Evolutionary conservation across 1,284 basidiomycete genomes (phyloP).

Genomic region (Hortiboletus rubellus): DNA sequence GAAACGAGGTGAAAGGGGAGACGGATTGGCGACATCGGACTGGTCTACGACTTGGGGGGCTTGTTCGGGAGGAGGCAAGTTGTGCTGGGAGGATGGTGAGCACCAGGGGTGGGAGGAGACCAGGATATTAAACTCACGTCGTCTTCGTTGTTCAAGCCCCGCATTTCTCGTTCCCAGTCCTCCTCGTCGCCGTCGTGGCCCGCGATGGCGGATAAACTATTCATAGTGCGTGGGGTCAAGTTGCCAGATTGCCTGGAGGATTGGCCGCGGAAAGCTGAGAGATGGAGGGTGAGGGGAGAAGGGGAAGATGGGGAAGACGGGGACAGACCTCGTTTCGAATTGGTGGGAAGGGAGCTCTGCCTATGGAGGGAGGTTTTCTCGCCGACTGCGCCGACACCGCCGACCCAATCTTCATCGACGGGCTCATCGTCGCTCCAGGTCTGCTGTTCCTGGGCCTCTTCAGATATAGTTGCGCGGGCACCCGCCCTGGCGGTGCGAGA

Average conservation of each 20-base stretch:
- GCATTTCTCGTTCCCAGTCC: conserved; percentile 73
- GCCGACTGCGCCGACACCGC: conserved; percentile 75
- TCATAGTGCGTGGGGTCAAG: conserved; percentile 70
- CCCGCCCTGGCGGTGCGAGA: conserved; percentile 62
- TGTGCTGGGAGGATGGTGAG: conserved; percentile 23
- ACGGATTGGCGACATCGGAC: conserved; percentile 41
- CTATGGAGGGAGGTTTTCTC: conserved; percentile 77
- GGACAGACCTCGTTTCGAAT: conserved; percentile 70
- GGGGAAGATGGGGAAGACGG: neutral
- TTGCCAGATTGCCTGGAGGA: conserved; percentile 56
- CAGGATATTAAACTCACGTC: conserved; percentile 45
- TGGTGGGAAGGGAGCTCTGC: conserved; percentile 77
- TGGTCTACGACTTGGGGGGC: conserved; percentile 51
- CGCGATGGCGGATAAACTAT: conserved; percentile 76
- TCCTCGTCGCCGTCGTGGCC: conserved; percentile 84
- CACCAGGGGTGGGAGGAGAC: neutral
- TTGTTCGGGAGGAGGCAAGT: conserved; percentile 38
- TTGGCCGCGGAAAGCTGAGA: conserved; percentile 47
- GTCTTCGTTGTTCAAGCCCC: conserved; percentile 58
- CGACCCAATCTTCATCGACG: conserved; percentile 76
- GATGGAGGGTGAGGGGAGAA: conserved; percentile 14
- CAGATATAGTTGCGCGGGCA: conserved; percentile 64
- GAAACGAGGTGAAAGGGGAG: conserved; percentile 65
- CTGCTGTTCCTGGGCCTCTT: conserved; percentile 64
- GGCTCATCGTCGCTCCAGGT: conserved; percentile 73